Base-by-base conservation (phyloP, 768 basidiomycete species). In the Hysterangium stoloniferum region DNA sequence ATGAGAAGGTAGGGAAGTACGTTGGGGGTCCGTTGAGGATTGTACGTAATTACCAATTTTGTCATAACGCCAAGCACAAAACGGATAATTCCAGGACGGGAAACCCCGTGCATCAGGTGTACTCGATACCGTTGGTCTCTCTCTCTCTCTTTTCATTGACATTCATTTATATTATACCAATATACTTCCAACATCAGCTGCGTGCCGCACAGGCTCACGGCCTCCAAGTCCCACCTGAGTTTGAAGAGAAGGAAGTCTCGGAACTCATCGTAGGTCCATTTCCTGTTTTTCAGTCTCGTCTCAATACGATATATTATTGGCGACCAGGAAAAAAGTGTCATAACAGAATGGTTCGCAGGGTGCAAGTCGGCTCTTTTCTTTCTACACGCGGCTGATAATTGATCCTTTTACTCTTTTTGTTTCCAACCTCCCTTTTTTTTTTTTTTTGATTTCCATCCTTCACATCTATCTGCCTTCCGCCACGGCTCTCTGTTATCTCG, bases 311-410 rank as follows among this genome's bases (percentile, higher is more conserved):
- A 29, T 31, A 31, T 12, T 40, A n/a, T 37, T 8, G 13, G n/a
- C 6, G 43, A 27, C 3, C 43, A 86, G 82, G 84, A 91, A 66
- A 70, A 71, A 48, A 86, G 85, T 17, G 80, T 86, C 3, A 77
- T 84, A 22, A 75, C 73, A 42, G 87, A 92, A 62, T 90, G 87
- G 86, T 91, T 84, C 61, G 72, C 76, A 68, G 78, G 82, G 52
- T 66, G 51, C 52, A 56, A 22, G 66, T 61, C 31, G 29, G 2
- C 13, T 31, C 50, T 25, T 25, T 20, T 31, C 38, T 35, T 12
- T 20, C 7, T n/a, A n/a, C n/a, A 17, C 28, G 17, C n/a, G n/a
- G 17, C 51, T 44, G 11, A 46, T 20, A 27, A 4, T 24, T 17
- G n/a, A 43, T 43, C 41, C 20, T 43, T 11, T 22, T 37, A n/a